Evolutionary conservation across 2,329 filamentous ascomycete species (phyloP).

Genomic region (Cadophora malorum): DNA sequence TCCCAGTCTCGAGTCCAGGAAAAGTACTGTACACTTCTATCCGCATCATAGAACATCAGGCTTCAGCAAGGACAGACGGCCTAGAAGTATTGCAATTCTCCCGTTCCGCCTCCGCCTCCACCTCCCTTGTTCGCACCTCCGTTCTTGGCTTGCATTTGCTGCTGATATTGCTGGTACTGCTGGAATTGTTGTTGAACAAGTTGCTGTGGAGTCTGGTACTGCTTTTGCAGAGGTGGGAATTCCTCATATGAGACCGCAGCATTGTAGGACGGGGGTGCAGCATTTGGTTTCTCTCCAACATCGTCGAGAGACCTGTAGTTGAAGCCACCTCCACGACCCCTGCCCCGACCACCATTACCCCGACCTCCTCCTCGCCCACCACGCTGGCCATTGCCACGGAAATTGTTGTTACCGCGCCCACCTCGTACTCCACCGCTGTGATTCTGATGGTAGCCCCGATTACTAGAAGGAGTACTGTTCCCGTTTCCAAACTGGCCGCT

Average conservation of each 20-base stretch:
- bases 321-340: conserved; percentile 53
- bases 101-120: conserved; percentile 25
- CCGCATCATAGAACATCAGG: not conserved
- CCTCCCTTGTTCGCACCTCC: conserved; percentile 30
- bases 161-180: conserved; percentile 43
- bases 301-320: conserved; percentile 74
- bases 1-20: not conserved
- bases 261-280: conserved; percentile 43
- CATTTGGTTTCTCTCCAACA: conserved; percentile 55
- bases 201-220: conserved; percentile 45
- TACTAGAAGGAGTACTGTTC: conserved; percentile 37
- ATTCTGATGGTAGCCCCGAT: conserved; percentile 43
- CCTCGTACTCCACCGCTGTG: conserved; percentile 46
- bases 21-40: not conserved
- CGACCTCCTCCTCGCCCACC: conserved; percentile 43
- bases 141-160: conserved; percentile 38
- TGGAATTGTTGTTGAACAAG: conserved; percentile 44
- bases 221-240: conserved; percentile 45
- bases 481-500: conserved; percentile 47
- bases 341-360: conserved; percentile 49
- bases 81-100: conserved; percentile 44
- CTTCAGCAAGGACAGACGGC: not conserved
- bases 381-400: conserved; percentile 44
- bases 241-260: conserved; percentile 46
- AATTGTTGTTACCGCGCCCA: conserved; percentile 43